These are phyloP conservation scores for Holtermanniella nyarrowii DNA, from an alignment of 768 basidiomycete species.

Conservation along the genomic window DNA sequence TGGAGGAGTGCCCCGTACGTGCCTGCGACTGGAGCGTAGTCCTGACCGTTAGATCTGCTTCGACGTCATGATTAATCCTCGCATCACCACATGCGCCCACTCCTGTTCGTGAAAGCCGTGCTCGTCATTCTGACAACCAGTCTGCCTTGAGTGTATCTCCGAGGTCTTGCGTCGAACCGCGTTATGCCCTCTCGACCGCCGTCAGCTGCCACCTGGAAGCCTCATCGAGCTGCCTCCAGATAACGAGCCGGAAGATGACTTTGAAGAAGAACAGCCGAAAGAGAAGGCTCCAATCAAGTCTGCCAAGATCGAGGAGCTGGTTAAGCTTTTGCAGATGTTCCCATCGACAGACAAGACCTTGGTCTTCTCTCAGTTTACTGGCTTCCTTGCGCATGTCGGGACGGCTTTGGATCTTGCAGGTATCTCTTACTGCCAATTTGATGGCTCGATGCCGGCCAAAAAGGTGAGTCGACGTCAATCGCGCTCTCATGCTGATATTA, in stretches of 20 bases:
- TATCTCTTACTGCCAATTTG: constrained; percentile 69
- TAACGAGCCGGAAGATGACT: constrained; percentile 9
- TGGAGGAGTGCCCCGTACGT: constrained; percentile 29
- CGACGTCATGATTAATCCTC: constrained; percentile 14
- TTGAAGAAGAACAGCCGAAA: constrained; percentile 2
- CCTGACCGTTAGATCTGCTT: constrained; percentile 15
- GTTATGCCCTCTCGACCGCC: constrained; percentile 26
- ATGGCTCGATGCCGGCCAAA: constrained; percentile 74
- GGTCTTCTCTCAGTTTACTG: constrained; percentile 83
- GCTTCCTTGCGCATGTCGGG: constrained; percentile 72
- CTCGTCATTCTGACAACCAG: too few relatives aligned
- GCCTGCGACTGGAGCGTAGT: neutral
- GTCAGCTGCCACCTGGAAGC: constrained; percentile 14
- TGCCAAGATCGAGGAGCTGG: constrained; percentile 73
- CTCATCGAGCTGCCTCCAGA: constrained; percentile 23
- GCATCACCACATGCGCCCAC: constrained; percentile 32
- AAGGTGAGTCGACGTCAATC: constrained; percentile 21
- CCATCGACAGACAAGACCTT: constrained; percentile 65
- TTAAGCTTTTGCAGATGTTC: constrained; percentile 60
- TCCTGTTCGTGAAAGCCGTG: constrained; percentile 19
- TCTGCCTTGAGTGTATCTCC: constrained; percentile 23
- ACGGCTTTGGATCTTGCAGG: constrained; percentile 57
- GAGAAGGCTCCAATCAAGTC: constrained; percentile 42
- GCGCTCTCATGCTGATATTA: neutral
- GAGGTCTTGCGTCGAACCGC: constrained; percentile 7